Base-by-base conservation (phyloP, 1,284 basidiomycete genomes). In the Coniferiporia sulphurascens region DNA sequence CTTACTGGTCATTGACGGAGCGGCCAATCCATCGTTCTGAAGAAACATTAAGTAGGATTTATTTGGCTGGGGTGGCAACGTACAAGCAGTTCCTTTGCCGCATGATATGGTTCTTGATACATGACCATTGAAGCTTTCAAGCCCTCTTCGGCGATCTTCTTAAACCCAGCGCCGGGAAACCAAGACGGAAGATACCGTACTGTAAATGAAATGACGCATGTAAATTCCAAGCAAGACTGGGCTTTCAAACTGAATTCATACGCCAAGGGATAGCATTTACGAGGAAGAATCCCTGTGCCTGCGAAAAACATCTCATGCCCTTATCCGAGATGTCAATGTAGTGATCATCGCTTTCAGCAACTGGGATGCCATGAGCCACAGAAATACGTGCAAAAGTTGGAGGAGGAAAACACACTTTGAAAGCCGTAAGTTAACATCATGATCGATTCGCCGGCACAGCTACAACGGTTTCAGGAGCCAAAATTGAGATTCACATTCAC, bases 291-390 rank as follows among this genome's bases (percentile, higher is more conserved):
- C 58, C 58, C 12, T 41, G 35, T 13, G 61, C 58, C 15, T 43
- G 35, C 15, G 58, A 27, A 7, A 59, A 35, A 7, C 21, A 21
- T 8, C 35, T 34, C 12, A 64, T 21, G 0, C 58, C 59, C 12
- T 56, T 52, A 15, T 63, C 60, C 13, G 55, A 62, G 4, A 63
- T 41, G 2, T 35, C 51, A 15, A 66, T 38, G 15, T 59, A 59
- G 15, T 59, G 63, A 54, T 66, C 63, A 32, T 62, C 45, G 27
- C 43, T 59, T 21, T 48, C 46, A n/a, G 9, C 3, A 27, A 48
- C 58, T 59, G 34, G 35, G 19, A 15, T 8, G 19, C 21, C 1
- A 9, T 36, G 35, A 15, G 15, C n/a, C n/a, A n/a, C n/a, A n/a
- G n/a, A n/a, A n/a, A n/a, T 27, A 17, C 4, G 50, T 35, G 35